phyloP scores from a whole-genome alignment of 2,329 filamentous ascomycete genomes.

The Orbilia javanica region DNA sequence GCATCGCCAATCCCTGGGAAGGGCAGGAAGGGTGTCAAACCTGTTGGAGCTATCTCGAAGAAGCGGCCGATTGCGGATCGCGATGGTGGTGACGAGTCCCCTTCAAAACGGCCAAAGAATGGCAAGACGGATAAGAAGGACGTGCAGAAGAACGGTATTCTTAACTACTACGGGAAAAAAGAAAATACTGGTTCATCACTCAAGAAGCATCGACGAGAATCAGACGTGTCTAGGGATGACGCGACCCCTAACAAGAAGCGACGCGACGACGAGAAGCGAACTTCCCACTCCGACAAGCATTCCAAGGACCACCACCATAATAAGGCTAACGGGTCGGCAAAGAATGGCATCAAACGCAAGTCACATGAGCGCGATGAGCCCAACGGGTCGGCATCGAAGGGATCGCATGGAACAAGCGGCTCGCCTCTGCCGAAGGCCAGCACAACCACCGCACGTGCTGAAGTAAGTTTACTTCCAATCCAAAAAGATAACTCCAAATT shows the following conservation, averaged over 20 bases:
- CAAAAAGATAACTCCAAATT: neutral
- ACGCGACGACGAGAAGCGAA: constrained; percentile 44
- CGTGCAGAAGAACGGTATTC: constrained; percentile 53
- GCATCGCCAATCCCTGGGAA: constrained; percentile 53
- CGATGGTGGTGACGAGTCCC: constrained; percentile 55
- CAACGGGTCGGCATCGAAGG: constrained; percentile 32
- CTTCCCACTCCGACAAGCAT: constrained; percentile 23
- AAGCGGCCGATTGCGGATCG: constrained; percentile 54
- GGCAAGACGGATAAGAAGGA: constrained; percentile 55
- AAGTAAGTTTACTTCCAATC: constrained; percentile 41
- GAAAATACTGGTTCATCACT: constrained; percentile 45
- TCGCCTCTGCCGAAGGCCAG: constrained; percentile 35
- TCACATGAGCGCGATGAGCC: constrained; percentile 40
- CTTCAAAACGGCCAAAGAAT: constrained; percentile 57
- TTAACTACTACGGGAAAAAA: constrained; percentile 51
- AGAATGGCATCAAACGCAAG: constrained; percentile 51
- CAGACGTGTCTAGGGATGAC: constrained; percentile 47
- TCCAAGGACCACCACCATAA: constrained; percentile 44
- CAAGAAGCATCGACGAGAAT: constrained; percentile 49
- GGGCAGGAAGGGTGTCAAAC: constrained; percentile 45
- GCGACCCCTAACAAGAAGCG: constrained; percentile 48
- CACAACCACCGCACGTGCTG: constrained; percentile 42
- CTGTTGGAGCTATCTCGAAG: constrained; percentile 53
- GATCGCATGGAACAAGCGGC: constrained; percentile 31
- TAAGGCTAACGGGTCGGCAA: constrained; percentile 39